Conservation (phyloP, 75 land plant genomes). For the Cunninghamia lanceolata region DNA sequence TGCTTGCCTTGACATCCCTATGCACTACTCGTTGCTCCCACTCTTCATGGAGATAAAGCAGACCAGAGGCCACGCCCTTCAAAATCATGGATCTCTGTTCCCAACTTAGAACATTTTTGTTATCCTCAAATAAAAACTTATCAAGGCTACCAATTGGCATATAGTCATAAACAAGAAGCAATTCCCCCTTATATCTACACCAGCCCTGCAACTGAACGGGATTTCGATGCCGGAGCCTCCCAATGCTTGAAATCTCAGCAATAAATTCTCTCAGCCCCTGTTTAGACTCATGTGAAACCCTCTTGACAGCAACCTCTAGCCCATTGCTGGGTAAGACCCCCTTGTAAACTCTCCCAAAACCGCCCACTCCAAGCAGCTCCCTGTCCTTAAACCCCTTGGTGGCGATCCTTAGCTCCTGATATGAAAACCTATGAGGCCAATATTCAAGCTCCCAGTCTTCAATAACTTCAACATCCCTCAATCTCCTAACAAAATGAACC, state of each 20-base stretch:
- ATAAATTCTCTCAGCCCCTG: slow-evolving; percentile 60
- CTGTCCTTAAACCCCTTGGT: slow-evolving; percentile 27
- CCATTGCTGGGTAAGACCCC: slow-evolving; percentile 28
- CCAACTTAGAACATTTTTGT: slow-evolving; percentile 32
- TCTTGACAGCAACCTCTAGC: slow-evolving; percentile 58
- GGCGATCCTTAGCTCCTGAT: slow-evolving; percentile 35
- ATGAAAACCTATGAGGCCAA: slow-evolving; percentile 25
- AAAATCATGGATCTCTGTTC: slow-evolving; percentile 33
- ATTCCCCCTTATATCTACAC: slow-evolving; percentile 43
- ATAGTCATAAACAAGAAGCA: slow-evolving; percentile 71
- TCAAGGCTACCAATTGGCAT: slow-evolving; percentile 83
- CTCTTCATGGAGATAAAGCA: slow-evolving; percentile 67
- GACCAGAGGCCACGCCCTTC: slow-evolving; percentile 49
- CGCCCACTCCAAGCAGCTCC: slow-evolving; percentile 33
- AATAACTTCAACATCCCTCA: neutral
- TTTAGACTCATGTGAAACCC: slow-evolving; percentile 36
- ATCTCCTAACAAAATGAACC: neutral
- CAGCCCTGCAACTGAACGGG: slow-evolving; percentile 67
- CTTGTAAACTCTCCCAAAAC: slow-evolving; percentile 42
- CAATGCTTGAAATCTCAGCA: slow-evolving; percentile 65
- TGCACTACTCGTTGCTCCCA: slow-evolving; percentile 58
- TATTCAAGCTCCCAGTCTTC: slow-evolving; percentile 25
- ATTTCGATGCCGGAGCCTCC: slow-evolving; percentile 61
- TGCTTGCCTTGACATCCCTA: slow-evolving; percentile 73
- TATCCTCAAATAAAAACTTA: slow-evolving; percentile 36